These are phyloP conservation scores for Fusarium duplospermum DNA, from an alignment of 2,329 filamentous ascomycete species.

Conservation along the genomic window DNA sequence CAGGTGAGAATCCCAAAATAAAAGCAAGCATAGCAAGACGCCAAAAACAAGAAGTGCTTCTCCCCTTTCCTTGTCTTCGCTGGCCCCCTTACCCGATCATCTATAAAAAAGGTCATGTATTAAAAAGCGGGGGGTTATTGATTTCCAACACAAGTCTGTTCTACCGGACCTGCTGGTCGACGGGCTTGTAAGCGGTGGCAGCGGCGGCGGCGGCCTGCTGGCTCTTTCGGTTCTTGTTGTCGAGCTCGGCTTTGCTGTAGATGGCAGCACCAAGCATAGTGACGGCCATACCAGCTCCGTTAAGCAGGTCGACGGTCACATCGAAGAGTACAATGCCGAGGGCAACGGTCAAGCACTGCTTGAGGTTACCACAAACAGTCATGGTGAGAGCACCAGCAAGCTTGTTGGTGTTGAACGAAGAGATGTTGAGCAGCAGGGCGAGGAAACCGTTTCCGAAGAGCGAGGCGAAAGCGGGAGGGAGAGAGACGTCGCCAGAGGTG, in stretches of 20 bases:
- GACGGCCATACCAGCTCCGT: conserved; percentile 67
- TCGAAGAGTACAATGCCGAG: conserved; percentile 66
- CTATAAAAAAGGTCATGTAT: conserved; percentile 44
- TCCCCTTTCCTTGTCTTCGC: conserved; percentile 24
- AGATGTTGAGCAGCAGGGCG: conserved; percentile 67
- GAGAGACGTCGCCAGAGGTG: conserved; percentile 49
- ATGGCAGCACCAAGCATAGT: conserved; percentile 67
- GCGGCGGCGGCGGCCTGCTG: conserved; percentile 45
- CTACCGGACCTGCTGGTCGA: conserved; percentile 48
- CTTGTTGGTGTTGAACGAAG: conserved; percentile 69
- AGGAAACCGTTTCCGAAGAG: conserved; percentile 64
- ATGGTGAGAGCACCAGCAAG: conserved; percentile 68
- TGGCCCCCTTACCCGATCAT: conserved; percentile 29
- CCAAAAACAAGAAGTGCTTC: conserved; percentile 25
- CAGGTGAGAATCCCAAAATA: conserved; percentile 13
- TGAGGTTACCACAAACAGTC: conserved; percentile 69
- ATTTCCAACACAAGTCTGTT: conserved; percentile 15
- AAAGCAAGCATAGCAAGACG: conserved; percentile 21
- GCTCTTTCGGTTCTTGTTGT: conserved; percentile 54
- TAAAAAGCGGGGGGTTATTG: conserved; percentile 34
- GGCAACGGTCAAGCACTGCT: conserved; percentile 67
- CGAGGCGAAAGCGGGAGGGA: conserved; percentile 53
- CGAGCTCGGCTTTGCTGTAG: conserved; percentile 68
- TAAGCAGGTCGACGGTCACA: conserved; percentile 61
- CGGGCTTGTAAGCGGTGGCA: conserved; percentile 49